A percentile compares a stretch with the other conserved stretches of the same genome.
Conservation (phyloP, 192 early-diverging fungal genomes). For the Linnemannia schmuckeri region DNA sequence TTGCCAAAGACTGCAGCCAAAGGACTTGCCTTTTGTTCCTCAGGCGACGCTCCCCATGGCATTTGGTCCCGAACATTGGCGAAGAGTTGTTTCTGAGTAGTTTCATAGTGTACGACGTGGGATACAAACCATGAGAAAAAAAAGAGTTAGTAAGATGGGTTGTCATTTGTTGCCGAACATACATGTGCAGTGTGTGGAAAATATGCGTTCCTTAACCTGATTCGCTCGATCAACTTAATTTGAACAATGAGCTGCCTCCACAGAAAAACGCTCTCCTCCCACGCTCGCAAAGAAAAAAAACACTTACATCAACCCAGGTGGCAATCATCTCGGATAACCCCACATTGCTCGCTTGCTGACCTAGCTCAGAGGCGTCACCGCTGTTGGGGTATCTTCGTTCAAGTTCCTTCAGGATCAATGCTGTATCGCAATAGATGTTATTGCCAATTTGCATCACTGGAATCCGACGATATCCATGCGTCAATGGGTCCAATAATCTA, state of each 20-base stretch:
- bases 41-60: conserved; percentile 38
- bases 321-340: conserved; percentile 26
- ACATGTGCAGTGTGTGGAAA: not conserved
- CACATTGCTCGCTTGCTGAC: not conserved
- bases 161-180: too few species aligned
- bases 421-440: conserved; percentile 60
- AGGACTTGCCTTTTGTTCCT: conserved; percentile 39
- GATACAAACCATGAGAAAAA: not conserved
- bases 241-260: too few species aligned
- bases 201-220: conserved; percentile 17
- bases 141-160: not conserved
- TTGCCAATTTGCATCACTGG: conserved; percentile 64
- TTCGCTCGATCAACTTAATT: conserved; percentile 22
- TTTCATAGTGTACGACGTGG: not conserved
- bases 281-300: not conserved
- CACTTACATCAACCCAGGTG: conserved; percentile 54
- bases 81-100: conserved; percentile 36
- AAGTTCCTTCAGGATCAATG: conserved; percentile 52
- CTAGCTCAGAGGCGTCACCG: not conserved
- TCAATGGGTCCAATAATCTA: conserved; percentile 51
- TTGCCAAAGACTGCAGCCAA: conserved; percentile 24
- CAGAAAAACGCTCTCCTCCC: too few species aligned
- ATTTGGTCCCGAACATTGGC: conserved; percentile 30
- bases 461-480: conserved; percentile 62
- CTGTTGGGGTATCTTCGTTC: conserved; percentile 46